A percentile compares a stretch with the other conserved stretches of the same genome.
Conservation (phyloP, 352 stramenopile species). For the Pythium myriotylum region DNA sequence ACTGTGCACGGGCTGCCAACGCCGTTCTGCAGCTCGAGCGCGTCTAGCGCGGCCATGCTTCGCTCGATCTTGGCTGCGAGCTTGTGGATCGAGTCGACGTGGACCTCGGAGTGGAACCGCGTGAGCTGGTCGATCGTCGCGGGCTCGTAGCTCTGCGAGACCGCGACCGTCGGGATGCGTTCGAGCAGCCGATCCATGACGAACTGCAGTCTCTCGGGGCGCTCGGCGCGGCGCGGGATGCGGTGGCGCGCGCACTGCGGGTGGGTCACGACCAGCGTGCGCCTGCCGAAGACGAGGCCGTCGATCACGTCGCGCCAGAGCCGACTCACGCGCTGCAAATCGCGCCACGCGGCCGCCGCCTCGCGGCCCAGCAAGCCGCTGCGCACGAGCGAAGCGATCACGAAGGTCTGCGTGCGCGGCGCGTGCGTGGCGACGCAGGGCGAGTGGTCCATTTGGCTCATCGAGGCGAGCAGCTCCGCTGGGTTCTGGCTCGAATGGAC, state of each 20-base stretch:
- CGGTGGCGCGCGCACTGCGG: conserved; percentile 49
- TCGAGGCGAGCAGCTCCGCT: no score
- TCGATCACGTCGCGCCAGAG: conserved; percentile 32
- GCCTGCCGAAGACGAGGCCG: conserved; percentile 30
- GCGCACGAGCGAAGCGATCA: conserved; percentile 6
- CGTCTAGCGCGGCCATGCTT: conserved; percentile 59
- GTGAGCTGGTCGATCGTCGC: conserved; percentile 54
- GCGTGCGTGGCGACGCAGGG: not conserved
- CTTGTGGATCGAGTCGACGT: conserved; percentile 54
- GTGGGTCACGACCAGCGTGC: conserved; percentile 53
- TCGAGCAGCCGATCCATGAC: conserved; percentile 38
- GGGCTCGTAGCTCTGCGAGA: conserved; percentile 26
- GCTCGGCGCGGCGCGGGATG: conserved; percentile 44
- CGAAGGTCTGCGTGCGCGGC: not conserved
- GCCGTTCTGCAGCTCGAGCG: conserved; percentile 22
- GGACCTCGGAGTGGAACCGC: conserved; percentile 57
- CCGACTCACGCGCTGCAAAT: conserved; percentile 25
- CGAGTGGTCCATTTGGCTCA: not conserved
- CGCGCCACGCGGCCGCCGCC: not conserved
- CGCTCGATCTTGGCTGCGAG: conserved; percentile 61
- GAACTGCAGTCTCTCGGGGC: conserved; percentile 52
- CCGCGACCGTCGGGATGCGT: conserved; percentile 40
- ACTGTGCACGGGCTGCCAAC: conserved; percentile 15
- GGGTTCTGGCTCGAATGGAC: conserved; percentile 1
- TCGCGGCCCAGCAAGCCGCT: conserved; percentile 7